A percentile compares a stretch with the other conserved stretches of the same genome.
Conservation (phyloP, 2,329 filamentous ascomycete genomes). For the Hawksworthiomyces lignivorus region DNA sequence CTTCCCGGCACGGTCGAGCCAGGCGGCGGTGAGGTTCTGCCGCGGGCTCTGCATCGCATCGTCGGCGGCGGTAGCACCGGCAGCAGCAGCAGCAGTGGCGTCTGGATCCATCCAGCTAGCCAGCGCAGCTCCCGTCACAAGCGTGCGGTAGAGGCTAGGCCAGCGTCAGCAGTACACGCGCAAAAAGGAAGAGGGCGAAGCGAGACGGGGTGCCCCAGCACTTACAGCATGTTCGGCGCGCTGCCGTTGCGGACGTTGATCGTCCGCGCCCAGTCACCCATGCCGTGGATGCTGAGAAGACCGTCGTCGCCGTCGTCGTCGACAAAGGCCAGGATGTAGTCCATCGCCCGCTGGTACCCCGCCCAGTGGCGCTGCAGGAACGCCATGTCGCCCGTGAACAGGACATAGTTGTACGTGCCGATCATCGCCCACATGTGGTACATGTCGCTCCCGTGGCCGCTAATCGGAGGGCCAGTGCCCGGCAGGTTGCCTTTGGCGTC, state of each 20-base stretch:
- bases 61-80: too few relatives aligned
- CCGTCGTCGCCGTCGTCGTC: conserved; percentile 20
- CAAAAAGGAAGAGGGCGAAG: too few relatives aligned
- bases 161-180: too few relatives aligned
- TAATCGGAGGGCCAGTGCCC: conserved; percentile 38
- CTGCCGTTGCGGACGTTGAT: conserved; percentile 41
- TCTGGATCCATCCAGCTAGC: conserved; percentile 37
- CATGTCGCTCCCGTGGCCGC: conserved; percentile 25
- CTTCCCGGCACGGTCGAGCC: conserved; percentile 29
- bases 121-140: conserved; percentile 44
- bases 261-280: conserved; percentile 43
- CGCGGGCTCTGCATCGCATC: too few relatives aligned
- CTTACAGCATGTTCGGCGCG: conserved; percentile 35
- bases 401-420: conserved; percentile 47
- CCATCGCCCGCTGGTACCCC: conserved; percentile 24
- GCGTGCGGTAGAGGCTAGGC: conserved; percentile 42
- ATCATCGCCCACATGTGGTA: conserved; percentile 39
- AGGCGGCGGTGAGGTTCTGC: conserved; percentile 23
- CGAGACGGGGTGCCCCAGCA: too few relatives aligned
- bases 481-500: conserved; percentile 37
- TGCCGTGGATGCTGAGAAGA: conserved; percentile 41
- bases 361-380: conserved; percentile 26
- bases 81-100: too few relatives aligned
- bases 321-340: conserved; percentile 14
- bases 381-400: conserved; percentile 41